These are phyloP conservation scores for Wickerhamiella sergipiensis DNA, from an alignment of 805 yeast genomes.

Conservation along the genomic window DNA sequence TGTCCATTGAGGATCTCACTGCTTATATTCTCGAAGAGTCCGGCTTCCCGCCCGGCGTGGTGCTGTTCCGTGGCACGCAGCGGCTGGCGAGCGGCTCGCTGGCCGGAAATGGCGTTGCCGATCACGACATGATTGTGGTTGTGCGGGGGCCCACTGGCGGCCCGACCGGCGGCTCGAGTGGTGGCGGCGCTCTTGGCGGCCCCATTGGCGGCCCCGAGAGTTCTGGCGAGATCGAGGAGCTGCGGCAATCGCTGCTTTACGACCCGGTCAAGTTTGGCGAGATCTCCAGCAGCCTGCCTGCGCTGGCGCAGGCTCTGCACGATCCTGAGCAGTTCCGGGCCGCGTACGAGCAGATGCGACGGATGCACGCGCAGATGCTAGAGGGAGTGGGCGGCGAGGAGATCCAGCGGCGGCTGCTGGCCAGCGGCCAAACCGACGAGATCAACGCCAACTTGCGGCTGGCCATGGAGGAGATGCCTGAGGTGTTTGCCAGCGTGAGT, in stretches of 20 bases:
- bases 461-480: slow-evolving; percentile 85
- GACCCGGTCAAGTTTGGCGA: slow-evolving; percentile 23
- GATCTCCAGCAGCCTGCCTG: slow-evolving; percentile 33
- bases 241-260: slow-evolving; percentile 24
- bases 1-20: slow-evolving; percentile 51
- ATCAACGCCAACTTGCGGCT: slow-evolving; percentile 66
- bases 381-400: slow-evolving; percentile 60
- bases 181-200: background rate
- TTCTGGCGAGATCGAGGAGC: slow-evolving; percentile 20
- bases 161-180: no score
- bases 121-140: slow-evolving; percentile 40
- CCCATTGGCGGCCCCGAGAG: background rate
- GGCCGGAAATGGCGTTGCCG: slow-evolving; percentile 33
- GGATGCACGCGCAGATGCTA: slow-evolving; percentile 1
- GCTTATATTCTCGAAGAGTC: slow-evolving; percentile 67
- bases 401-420: slow-evolving; percentile 44
- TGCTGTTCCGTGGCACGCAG: slow-evolving; percentile 33
- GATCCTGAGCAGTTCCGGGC: slow-evolving; percentile 36
- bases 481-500: slow-evolving; percentile 64
- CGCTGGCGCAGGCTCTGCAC: slow-evolving; percentile 31
- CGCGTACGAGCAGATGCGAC: background rate
- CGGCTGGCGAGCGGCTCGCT: slow-evolving; percentile 31
- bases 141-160: no score
- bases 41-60: slow-evolving; percentile 33
- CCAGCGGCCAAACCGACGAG: slow-evolving; percentile 35